A percentile compares a stretch with the other conserved stretches of the same genome.
Conservation (phyloP, 176 grass and related monocot species). For the Oryza punctata region DNA sequence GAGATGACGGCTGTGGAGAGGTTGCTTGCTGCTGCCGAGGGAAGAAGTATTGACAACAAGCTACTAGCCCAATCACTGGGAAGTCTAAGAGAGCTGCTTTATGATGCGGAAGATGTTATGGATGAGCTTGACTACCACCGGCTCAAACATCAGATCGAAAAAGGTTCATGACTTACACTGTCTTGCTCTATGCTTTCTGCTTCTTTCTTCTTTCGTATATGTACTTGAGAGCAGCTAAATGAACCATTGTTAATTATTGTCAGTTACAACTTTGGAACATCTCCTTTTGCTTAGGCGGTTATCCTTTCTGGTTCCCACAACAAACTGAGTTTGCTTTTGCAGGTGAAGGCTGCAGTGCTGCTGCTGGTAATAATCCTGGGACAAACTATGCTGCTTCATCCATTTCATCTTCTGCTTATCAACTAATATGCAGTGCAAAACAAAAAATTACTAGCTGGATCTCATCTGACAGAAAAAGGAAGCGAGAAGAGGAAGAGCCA, state of each 20-base stretch:
- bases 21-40: background rate
- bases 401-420: background rate
- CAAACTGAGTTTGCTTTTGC: background rate
- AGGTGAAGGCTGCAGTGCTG: background rate
- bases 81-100: background rate
- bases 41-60: background rate
- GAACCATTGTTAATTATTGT: background rate
- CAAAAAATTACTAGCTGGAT: background rate
- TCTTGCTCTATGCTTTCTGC: background rate
- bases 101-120: constrained; percentile 33
- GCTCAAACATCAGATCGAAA: background rate
- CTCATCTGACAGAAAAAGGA: background rate
- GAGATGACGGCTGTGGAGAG: background rate
- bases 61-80: background rate
- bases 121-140: constrained; percentile 34
- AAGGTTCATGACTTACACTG: background rate
- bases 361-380: background rate
- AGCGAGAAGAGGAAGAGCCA: background rate
- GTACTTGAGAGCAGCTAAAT: background rate
- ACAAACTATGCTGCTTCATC: background rate
- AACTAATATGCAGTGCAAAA: background rate
- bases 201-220: background rate
- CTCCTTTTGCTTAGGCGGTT: background rate
- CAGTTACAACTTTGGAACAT: background rate
- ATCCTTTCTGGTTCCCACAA: background rate